Conservation (phyloP, 177 flowering plant genomes). For the Vitis hybrid region DNA sequence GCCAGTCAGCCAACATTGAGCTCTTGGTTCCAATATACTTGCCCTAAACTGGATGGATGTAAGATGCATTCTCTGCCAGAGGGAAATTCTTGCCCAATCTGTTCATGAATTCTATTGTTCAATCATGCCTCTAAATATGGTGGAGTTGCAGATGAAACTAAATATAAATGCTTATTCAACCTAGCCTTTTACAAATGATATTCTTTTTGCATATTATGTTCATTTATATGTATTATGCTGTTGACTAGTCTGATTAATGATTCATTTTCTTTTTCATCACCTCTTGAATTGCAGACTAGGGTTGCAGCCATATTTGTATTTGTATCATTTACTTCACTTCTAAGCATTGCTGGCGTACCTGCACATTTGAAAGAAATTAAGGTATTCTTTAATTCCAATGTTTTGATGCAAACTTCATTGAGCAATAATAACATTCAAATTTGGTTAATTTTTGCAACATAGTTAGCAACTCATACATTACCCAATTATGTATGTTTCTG, state of each 20-base stretch:
- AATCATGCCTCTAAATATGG: too few relatives aligned
- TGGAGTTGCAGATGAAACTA: background rate
- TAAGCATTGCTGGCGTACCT: slow-evolving; percentile 87
- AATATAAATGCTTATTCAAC: background rate
- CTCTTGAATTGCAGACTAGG: slow-evolving; percentile 64
- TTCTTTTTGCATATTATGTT: slow-evolving; percentile 6
- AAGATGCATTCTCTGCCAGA: too few relatives aligned
- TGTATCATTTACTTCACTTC: slow-evolving; percentile 78
- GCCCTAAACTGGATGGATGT: too few relatives aligned
- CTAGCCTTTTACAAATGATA: background rate
- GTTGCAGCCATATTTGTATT: slow-evolving; percentile 91
- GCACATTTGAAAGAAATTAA: slow-evolving; percentile 84
- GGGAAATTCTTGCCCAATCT: too few relatives aligned
- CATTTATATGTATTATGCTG: background rate
- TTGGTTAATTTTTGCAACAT: background rate
- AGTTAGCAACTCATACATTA: background rate
- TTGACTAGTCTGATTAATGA: background rate
- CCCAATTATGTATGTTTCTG: background rate
- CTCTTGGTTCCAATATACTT: too few relatives aligned
- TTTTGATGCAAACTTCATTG: background rate
- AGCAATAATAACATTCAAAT: background rate
- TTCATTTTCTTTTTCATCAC: background rate
- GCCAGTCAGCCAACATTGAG: too few relatives aligned
- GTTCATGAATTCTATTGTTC: too few relatives aligned
- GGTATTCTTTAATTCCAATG: slow-evolving; percentile 39